These are phyloP conservation scores for Elsinoe australis DNA, from an alignment of 2,329 filamentous ascomycete genomes.

Conservation along the genomic window DNA sequence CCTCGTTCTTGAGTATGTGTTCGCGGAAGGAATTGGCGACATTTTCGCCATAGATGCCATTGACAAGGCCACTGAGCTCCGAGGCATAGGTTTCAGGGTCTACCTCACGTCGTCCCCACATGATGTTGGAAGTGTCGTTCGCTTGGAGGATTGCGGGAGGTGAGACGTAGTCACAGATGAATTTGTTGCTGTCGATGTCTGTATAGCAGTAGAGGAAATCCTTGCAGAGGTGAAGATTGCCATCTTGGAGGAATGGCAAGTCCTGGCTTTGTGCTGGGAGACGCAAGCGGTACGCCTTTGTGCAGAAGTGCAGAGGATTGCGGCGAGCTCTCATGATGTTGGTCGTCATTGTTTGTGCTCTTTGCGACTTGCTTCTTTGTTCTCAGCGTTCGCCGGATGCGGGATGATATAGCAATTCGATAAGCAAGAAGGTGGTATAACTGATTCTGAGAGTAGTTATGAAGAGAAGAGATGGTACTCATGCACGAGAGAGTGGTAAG, in stretches of 20 bases:
- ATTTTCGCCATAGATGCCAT: neutral
- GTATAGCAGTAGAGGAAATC: slow-evolving; percentile 8
- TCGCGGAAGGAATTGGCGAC: neutral
- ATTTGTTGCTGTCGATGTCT: neutral
- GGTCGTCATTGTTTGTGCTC: neutral
- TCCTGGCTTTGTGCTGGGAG: neutral
- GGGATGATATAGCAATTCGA: slow-evolving; percentile 2
- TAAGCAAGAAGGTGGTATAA: neutral
- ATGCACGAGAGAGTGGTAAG: neutral
- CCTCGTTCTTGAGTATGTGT: too few species aligned
- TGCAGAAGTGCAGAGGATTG: slow-evolving; percentile 6
- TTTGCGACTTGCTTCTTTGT: slow-evolving; percentile 3
- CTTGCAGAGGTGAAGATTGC: neutral
- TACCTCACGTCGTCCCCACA: neutral
- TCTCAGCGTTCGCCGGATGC: slow-evolving; percentile 3
- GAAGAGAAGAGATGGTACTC: neutral
- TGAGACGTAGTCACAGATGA: neutral
- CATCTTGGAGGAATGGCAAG: neutral
- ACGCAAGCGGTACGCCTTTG: slow-evolving; percentile 9
- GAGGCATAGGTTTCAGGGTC: neutral
- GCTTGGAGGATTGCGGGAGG: neutral
- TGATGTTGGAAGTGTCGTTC: neutral
- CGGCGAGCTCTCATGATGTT: neutral
- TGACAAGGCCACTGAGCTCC: neutral
- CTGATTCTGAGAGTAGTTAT: neutral